phyloP scores from a whole-genome alignment of 306 rosid genomes.

The Astragalus membranaceus region DNA sequence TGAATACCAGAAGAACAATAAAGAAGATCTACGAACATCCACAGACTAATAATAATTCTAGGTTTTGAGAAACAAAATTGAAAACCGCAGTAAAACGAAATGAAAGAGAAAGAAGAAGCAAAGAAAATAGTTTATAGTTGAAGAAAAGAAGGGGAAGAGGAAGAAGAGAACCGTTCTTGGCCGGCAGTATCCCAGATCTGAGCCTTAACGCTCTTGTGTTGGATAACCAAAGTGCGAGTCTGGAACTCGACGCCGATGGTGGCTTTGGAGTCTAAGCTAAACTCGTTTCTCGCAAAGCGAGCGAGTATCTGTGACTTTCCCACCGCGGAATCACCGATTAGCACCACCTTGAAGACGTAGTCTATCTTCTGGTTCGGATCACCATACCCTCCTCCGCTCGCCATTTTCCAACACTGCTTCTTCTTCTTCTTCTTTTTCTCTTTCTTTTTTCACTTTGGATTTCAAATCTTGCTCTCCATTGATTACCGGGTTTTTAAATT shows the following conservation, averaged over 20 bases:
- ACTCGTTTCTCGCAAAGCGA: conserved; percentile 80
- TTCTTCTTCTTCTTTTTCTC: background rate
- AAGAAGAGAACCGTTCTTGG: conserved; percentile 69
- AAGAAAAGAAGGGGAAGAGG: conserved; percentile 12
- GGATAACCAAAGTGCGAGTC: conserved; percentile 74
- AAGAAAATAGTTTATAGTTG: background rate
- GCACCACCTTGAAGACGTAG: conserved; percentile 86
- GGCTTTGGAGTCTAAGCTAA: conserved; percentile 85
- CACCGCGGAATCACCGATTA: conserved; percentile 92
- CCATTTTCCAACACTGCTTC: conserved; percentile 31
- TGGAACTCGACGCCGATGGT: conserved; percentile 94
- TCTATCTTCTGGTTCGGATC: conserved; percentile 85
- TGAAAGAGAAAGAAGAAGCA: background rate
- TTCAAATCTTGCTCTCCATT: background rate
- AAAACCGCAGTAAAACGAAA: background rate
- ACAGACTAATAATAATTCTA: background rate
- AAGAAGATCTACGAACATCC: background rate
- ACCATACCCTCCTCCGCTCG: conserved; percentile 56
- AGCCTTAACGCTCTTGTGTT: conserved; percentile 90
- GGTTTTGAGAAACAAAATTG: background rate
- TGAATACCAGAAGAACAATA: background rate
- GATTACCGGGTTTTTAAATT: background rate
- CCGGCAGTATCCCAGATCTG: conserved; percentile 99
- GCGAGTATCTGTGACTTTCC: conserved; percentile 93
- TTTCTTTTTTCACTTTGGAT: background rate